Evolutionary conservation across 345 rosid genomes (phyloP).

Genomic region (Schrenkiella parvula): DNA sequence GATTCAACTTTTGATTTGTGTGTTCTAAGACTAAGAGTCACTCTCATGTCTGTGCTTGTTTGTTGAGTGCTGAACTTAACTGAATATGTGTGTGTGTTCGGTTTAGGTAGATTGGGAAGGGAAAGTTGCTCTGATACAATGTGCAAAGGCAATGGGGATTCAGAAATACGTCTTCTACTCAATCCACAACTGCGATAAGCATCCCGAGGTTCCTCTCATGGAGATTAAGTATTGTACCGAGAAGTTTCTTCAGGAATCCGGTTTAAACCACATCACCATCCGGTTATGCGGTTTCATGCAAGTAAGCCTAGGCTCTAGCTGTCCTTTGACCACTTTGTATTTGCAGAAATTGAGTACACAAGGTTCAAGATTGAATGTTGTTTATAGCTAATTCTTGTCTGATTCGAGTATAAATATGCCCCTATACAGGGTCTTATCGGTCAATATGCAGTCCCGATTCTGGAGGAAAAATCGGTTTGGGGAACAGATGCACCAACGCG

Average conservation of each 20-base stretch:
- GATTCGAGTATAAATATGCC: not conserved
- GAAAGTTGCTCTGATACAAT: slow-evolving; percentile 93
- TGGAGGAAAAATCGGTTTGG: slow-evolving; percentile 97
- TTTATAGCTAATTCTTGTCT: not conserved
- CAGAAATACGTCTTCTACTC: slow-evolving; percentile 88
- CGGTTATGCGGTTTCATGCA: slow-evolving; percentile 97
- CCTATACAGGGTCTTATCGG: slow-evolving; percentile 76
- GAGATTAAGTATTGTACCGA: slow-evolving; percentile 96
- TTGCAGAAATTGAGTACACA: not conserved
- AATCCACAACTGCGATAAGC: slow-evolving; percentile 96
- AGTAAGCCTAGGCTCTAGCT: slow-evolving; percentile 42
- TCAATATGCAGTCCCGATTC: slow-evolving; percentile 94
- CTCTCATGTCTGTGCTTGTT: not conserved
- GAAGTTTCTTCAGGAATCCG: slow-evolving; percentile 77
- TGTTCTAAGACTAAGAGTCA: not conserved
- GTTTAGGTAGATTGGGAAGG: slow-evolving; percentile 99
- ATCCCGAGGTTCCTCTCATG: slow-evolving; percentile 96
- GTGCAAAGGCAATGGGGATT: slow-evolving; percentile 98
- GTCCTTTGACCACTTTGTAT: not conserved
- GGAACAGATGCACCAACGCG: slow-evolving; percentile 98
- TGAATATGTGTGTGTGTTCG: slow-evolving; percentile 32
- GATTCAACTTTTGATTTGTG: not conserved
- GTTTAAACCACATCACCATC: slow-evolving; percentile 59
- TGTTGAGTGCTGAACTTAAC: not conserved
- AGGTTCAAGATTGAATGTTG: not conserved